Evolutionary conservation across 768 basidiomycete species (phyloP).

Genomic region (Suillus discolor): DNA sequence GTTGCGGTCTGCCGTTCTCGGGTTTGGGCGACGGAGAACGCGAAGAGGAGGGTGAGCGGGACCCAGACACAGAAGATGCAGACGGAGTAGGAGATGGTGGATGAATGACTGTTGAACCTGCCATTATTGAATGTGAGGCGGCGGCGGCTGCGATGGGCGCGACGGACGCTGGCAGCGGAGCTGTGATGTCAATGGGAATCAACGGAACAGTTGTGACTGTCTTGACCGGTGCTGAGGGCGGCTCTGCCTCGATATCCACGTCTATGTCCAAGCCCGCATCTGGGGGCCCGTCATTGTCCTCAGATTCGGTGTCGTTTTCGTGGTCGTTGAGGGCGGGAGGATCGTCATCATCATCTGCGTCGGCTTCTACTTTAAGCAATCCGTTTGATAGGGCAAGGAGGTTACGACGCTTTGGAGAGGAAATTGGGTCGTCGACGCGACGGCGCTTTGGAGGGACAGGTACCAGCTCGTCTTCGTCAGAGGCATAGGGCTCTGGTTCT

Average conservation of each 20-base stretch:
- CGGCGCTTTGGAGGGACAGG: slow-evolving; percentile 1
- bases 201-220: slow-evolving; percentile 5
- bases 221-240: slow-evolving; percentile 17
- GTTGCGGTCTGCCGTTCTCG: slow-evolving; percentile 24
- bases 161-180: slow-evolving; percentile 23
- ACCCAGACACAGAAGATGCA: slow-evolving; percentile 38
- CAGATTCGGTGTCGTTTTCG: slow-evolving; percentile 34
- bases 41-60: slow-evolving; percentile 35
- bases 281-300: slow-evolving; percentile 23
- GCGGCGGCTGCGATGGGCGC: slow-evolving; percentile 38
- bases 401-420: slow-evolving; percentile 2
- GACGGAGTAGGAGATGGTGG: slow-evolving; percentile 40
- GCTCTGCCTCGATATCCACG: slow-evolving; percentile 20
- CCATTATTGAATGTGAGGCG: slow-evolving; percentile 52
- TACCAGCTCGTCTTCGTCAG: slow-evolving; percentile 7
- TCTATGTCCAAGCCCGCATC: slow-evolving; percentile 24
- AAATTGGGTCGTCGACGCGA: not conserved
- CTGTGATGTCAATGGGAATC: slow-evolving; percentile 14
- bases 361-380: slow-evolving; percentile 10
- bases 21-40: slow-evolving; percentile 45
- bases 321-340: slow-evolving; percentile 10
- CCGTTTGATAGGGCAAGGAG: not conserved
- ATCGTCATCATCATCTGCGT: slow-evolving; percentile 22
- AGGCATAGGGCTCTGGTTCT: slow-evolving; percentile 10
- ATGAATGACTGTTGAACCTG: slow-evolving; percentile 41